A percentile compares a stretch with the other conserved stretches of the same genome.
phyloP scores from a whole-genome alignment of 257 asterid species.

The Misopates orontium region DNA sequence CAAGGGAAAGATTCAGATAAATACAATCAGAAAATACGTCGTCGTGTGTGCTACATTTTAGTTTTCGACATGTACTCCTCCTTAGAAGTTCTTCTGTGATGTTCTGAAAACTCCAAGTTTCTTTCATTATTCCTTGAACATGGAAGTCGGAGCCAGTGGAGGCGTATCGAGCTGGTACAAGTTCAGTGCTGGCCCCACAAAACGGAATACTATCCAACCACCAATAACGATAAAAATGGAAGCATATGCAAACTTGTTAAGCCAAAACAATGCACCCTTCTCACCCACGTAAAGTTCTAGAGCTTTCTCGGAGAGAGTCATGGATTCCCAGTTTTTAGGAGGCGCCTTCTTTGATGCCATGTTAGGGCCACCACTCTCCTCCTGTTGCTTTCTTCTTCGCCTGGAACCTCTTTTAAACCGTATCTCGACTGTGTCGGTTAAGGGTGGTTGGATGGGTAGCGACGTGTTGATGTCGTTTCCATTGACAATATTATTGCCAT shows the following conservation, averaged over 20 bases:
- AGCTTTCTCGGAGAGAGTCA: constrained; percentile 71
- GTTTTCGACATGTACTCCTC: not conserved
- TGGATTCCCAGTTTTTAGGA: constrained; percentile 78
- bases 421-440: constrained; percentile 52
- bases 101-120: not conserved
- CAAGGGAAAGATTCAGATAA: not conserved
- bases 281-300: constrained; percentile 75
- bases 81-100: not conserved
- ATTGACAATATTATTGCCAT: constrained; percentile 32
- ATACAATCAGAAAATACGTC: not conserved
- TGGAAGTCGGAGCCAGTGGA: constrained; percentile 63
- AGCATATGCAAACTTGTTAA: constrained; percentile 88
- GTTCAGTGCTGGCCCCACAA: constrained; percentile 78
- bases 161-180: constrained; percentile 82
- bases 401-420: constrained; percentile 75
- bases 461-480: constrained; percentile 34
- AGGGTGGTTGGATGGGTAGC: constrained; percentile 37
- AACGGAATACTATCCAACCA: constrained; percentile 83
- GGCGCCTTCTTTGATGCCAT: constrained; percentile 28
- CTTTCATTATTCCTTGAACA: constrained; percentile 48
- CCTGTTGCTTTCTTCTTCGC: constrained; percentile 41
- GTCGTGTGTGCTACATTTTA: not conserved
- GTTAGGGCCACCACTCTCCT: constrained; percentile 27
- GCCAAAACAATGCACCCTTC: constrained; percentile 77
- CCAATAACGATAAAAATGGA: constrained; percentile 80